Evolutionary conservation across 129 eudicot species (phyloP).

Genomic region (Dittrichia graveolens): DNA sequence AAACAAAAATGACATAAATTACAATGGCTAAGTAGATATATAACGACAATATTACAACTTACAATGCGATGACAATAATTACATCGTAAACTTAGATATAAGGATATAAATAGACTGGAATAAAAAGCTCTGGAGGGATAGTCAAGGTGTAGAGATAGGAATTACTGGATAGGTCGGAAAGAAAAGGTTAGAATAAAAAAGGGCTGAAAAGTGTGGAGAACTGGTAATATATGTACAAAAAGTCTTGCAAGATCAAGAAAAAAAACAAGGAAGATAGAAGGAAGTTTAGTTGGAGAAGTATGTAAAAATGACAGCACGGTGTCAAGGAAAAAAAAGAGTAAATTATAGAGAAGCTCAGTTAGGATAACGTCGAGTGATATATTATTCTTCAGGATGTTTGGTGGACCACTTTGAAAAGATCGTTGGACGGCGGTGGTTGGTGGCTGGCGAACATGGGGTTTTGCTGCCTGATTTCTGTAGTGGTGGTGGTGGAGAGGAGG

Average conservation of each 20-base stretch:
- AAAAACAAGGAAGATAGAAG: conserved; percentile 9
- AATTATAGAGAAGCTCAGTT: conserved; percentile 39
- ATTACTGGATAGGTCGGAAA: neutral
- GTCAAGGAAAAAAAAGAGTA: neutral
- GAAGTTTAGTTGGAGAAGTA: too few species aligned
- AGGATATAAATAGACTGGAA: too few species aligned
- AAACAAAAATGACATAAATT: neutral
- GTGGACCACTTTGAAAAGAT: conserved; percentile 11
- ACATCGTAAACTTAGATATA: too few species aligned
- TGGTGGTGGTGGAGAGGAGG: neutral
- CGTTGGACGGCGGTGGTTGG: neutral
- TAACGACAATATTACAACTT: neutral
- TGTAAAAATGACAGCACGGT: too few species aligned
- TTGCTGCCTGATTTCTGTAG: conserved; percentile 6
- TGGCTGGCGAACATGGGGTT: neutral
- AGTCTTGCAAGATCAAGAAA: conserved; percentile 87
- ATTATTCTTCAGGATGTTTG: neutral
- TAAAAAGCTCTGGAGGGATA: conserved; percentile 73
- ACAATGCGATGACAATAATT: neutral
- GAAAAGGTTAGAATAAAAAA: neutral
- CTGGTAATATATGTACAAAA: neutral
- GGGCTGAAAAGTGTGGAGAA: neutral
- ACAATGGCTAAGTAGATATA: neutral
- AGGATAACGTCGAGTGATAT: conserved; percentile 42
- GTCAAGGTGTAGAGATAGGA: neutral